Percentiles rank a stretch among this genome's conserved stretches.
Evolutionary conservation across 2,329 filamentous ascomycete genomes (phyloP).

Genomic region (Fusarium bactridioides): DNA sequence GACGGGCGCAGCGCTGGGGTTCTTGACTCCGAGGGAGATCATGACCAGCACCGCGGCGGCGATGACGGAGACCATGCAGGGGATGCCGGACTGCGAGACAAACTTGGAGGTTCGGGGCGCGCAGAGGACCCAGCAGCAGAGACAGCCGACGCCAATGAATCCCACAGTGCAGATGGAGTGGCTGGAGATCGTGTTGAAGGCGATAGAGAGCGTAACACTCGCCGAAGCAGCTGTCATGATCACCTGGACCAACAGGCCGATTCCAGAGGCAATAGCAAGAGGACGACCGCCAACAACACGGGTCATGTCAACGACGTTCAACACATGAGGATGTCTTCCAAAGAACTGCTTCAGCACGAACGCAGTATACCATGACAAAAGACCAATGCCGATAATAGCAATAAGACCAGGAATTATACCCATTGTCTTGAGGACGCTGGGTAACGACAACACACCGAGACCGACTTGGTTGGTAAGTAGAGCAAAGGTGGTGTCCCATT

Average conservation of each 20-base stretch:
- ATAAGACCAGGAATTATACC: slow-evolving; percentile 74
- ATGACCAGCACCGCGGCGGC: slow-evolving; percentile 49
- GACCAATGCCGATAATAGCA: slow-evolving; percentile 69
- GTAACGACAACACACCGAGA: slow-evolving; percentile 69
- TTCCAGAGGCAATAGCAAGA: slow-evolving; percentile 46
- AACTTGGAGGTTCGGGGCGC: slow-evolving; percentile 70
- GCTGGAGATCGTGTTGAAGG: slow-evolving; percentile 72
- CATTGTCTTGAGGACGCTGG: slow-evolving; percentile 73
- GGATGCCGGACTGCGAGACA: slow-evolving; percentile 43
- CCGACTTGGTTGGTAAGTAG: slow-evolving; percentile 48
- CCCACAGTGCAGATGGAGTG: slow-evolving; percentile 71
- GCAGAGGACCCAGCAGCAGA: slow-evolving; percentile 69
- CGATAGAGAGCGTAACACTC: slow-evolving; percentile 71
- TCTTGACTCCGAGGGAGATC: slow-evolving; percentile 45
- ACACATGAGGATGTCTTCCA: slow-evolving; percentile 70
- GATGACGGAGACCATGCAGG: slow-evolving; percentile 47
- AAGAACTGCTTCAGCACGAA: slow-evolving; percentile 69
- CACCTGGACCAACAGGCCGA: slow-evolving; percentile 76
- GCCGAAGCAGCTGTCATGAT: slow-evolving; percentile 75
- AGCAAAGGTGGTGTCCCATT: slow-evolving; percentile 47
- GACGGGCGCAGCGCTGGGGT: slow-evolving; percentile 41
- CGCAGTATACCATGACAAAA: slow-evolving; percentile 70
- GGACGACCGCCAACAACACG: slow-evolving; percentile 54
- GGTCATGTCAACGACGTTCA: slow-evolving; percentile 76
- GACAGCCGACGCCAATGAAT: slow-evolving; percentile 69